Conservation (phyloP, 1,284 basidiomycete species). For the Trichosporon faecale region DNA sequence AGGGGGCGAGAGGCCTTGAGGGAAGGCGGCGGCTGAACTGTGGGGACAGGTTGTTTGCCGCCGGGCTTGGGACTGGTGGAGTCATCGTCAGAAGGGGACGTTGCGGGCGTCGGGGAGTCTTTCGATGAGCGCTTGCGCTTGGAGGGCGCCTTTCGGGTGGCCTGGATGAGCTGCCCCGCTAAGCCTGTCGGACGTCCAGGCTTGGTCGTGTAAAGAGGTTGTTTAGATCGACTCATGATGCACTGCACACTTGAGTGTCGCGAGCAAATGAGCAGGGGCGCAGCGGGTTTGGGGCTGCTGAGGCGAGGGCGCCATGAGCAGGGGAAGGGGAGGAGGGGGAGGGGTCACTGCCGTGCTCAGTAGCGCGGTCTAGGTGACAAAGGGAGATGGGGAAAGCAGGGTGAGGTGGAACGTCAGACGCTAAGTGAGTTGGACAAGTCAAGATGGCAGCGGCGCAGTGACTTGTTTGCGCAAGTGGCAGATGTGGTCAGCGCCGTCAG, state of each 20-base stretch:
- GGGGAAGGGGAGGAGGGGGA: background rate
- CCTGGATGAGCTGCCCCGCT: background rate
- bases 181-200: background rate
- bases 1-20: background rate
- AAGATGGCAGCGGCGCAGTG: background rate
- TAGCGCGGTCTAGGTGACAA: background rate
- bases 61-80: background rate
- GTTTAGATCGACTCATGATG: background rate
- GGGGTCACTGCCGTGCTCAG: background rate
- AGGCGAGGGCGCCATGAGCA: background rate
- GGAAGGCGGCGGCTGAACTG: constrained; percentile 1
- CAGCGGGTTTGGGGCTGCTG: background rate
- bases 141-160: background rate
- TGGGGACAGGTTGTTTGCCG: background rate
- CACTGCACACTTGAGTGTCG: background rate
- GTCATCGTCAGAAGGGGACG: background rate
- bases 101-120: background rate
- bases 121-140: background rate
- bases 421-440: background rate
- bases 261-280: background rate
- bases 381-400: background rate
- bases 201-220: background rate
- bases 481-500: background rate
- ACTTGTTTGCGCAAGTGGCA: background rate
- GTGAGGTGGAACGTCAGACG: background rate